Base-by-base conservation (phyloP, 176 grass and related monocot genomes). In the Oryza punctata region DNA sequence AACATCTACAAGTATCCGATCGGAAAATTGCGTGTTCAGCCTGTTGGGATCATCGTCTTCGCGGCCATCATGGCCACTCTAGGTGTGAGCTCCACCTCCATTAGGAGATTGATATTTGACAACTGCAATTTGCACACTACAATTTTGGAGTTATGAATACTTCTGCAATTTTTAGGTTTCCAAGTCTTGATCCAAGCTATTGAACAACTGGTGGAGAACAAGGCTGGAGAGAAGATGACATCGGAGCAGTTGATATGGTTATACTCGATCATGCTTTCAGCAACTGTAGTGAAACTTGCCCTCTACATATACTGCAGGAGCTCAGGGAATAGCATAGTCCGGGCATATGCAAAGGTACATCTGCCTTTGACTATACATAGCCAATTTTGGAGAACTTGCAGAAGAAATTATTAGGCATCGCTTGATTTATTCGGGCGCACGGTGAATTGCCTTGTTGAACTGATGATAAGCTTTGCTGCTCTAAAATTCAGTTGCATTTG, bases 1-100 rank as follows among this genome's bases (percentile, higher is more conserved):
- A 97, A 97, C 82, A 90, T 94, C 16, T 94, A 97, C 32, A 86
- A 88, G 85, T 94, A 92, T 67, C 89, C 94, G n/a, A 97, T 97
- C 25, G 94, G 94, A 13, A 97, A 97, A 66, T 65, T 92, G 71
- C 91, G 91, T 8, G 73, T 94, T 29, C 94, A 94, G 67, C 94
- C 91, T 7, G 91, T 97, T 32, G 91, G 94, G 13, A 97, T 97
- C 84, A 92, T 97, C 12, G 38, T 97, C 54, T 97, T 94, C 27
- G 89, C 94, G 10, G 89, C 89, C 41, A 76, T 97, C 66, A 92
- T 97, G 94, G 94, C 94, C 65, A 94, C 89, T 72, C 87, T 94
- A 73, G 94, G 94, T 92, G 70, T 66, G 19, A 50, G 23, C 19
- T 60, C 57, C 9, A 60, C 19, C n/a, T 85, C 46, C 57, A 19